Base-by-base conservation (phyloP, 306 rosid species). In the Ziziphus jujuba region DNA sequence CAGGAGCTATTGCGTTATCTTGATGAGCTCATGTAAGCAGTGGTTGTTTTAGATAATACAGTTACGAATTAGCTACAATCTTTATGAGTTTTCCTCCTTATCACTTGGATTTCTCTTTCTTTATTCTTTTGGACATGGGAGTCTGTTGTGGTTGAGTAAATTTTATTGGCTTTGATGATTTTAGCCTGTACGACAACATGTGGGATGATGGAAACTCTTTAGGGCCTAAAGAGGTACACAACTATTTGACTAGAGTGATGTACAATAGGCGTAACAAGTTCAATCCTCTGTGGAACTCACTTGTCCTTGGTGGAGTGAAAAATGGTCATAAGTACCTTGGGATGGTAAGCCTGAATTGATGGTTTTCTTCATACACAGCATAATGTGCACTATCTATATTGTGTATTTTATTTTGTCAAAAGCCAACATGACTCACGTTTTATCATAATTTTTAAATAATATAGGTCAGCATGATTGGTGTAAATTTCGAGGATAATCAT, bases 381-480 rank as follows among this genome's bases (percentile, higher is more conserved):
- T 12, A 40, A 40, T 40, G 45, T 40, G 45, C 45, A 40, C 33
- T 28, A 28, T 28, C 33, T 28, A 28, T 28, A 28, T 28, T 28
- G 4, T 28, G 33, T 28, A 28, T 33, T 65, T 53, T 19, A 34
- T 70, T 36, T 36, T 19, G 14, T 48, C 21, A 9, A 55, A 28
- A 16, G 6, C 2, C 8, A 19, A 21, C 38, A 15, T 2, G 17
- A 34, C 34, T 53, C 15, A 15, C 45, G 4, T 28, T 16, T 35
- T 43, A 16, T 48, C 38, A n/a, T 28, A 48, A 61, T 23, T 61
- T 55, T 67, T 38, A 54, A 24, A 55, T 45, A 75, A 50, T 77
- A 23, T 79, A 93, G 99, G 99, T 88, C 66, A 90, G 67, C 82
- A 93, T 93, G 99, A 93, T 93, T 54, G 99, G 99, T 36, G 75